phyloP scores from a whole-genome alignment of 2,329 filamentous ascomycete genomes.

The Hypoxylon sp. region DNA sequence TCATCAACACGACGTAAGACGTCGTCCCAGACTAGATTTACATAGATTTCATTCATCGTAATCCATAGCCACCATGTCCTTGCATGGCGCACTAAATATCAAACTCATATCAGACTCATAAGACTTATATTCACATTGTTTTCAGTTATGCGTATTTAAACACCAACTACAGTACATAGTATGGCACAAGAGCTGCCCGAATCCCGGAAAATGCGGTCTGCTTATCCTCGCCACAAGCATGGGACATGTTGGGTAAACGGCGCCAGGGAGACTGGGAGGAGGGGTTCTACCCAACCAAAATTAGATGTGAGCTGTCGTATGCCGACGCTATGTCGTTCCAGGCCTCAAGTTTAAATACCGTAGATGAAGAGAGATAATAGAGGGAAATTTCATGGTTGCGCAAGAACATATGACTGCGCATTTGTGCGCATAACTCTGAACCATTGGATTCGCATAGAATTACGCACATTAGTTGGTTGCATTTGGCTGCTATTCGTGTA shows the following conservation, averaged over 20 bases:
- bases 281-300: slow-evolving; percentile 36
- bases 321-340: slow-evolving; percentile 21
- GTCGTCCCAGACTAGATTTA: slow-evolving; percentile 14
- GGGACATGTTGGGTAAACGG: no score
- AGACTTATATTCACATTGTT: no score
- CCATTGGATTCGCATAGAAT: slow-evolving; percentile 15
- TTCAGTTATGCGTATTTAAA: no score
- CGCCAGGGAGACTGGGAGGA: slow-evolving; percentile 27
- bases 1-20: slow-evolving; percentile 34
- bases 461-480: slow-evolving; percentile 10
- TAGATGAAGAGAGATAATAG: slow-evolving; percentile 5
- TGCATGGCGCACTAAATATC: slow-evolving; percentile 12
- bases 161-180: no score
- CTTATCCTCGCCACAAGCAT: no score
- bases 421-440: slow-evolving; percentile 8
- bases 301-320: slow-evolving; percentile 33
- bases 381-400: slow-evolving; percentile 11
- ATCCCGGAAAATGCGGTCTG: no score
- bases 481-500: slow-evolving; percentile 6
- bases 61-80: slow-evolving; percentile 9
- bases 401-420: slow-evolving; percentile 12
- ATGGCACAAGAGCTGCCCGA: no score
- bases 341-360: slow-evolving; percentile 5
- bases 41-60: slow-evolving; percentile 12
- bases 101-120: no score